A percentile compares a stretch with the other conserved stretches of the same genome.
Evolutionary conservation across 2,329 filamentous ascomycete genomes (phyloP).

Genomic region (Chrysosporium keratinophilum): DNA sequence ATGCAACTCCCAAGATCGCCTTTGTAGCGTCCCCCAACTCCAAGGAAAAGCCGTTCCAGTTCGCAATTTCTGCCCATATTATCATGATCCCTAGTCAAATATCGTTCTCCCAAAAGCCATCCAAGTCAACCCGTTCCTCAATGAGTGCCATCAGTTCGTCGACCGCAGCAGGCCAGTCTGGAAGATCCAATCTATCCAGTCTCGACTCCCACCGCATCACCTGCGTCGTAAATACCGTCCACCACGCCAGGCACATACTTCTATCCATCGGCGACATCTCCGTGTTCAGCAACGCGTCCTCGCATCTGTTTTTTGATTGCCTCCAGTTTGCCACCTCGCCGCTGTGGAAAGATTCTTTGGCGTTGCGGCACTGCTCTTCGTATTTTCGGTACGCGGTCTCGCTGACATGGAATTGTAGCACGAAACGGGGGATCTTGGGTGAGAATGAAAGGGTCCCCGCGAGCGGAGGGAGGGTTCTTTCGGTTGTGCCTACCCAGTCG

Average conservation of each 20-base stretch:
- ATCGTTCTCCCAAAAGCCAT: conserved; percentile 6
- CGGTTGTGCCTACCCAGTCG: conserved; percentile 16
- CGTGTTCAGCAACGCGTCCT: conserved; percentile 11
- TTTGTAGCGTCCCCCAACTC: too few species aligned
- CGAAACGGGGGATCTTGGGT: conserved; percentile 22
- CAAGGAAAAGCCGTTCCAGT: not conserved
- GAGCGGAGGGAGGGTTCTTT: not conserved
- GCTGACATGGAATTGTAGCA: conserved; percentile 21
- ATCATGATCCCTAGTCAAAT: not conserved
- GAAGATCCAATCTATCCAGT: conserved; percentile 19
- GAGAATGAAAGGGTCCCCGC: conserved; percentile 18
- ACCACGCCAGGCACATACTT: conserved; percentile 22
- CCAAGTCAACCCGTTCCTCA: conserved; percentile 23
- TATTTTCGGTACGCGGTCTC: conserved; percentile 19
- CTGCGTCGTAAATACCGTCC: conserved; percentile 19
- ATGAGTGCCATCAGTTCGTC: conserved; percentile 21
- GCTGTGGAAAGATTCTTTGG: conserved; percentile 13
- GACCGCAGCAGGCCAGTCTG: conserved; percentile 22
- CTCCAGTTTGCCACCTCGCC: conserved; percentile 17
- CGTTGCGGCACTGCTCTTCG: not conserved
- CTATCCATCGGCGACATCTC: conserved; percentile 15
- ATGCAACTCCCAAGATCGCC: too few species aligned
- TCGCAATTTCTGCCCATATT: not conserved
- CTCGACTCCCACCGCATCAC: conserved; percentile 24
- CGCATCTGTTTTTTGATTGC: conserved; percentile 13